phyloP scores from a whole-genome alignment of 305 asterid species.

The Rubia peregrina region DNA sequence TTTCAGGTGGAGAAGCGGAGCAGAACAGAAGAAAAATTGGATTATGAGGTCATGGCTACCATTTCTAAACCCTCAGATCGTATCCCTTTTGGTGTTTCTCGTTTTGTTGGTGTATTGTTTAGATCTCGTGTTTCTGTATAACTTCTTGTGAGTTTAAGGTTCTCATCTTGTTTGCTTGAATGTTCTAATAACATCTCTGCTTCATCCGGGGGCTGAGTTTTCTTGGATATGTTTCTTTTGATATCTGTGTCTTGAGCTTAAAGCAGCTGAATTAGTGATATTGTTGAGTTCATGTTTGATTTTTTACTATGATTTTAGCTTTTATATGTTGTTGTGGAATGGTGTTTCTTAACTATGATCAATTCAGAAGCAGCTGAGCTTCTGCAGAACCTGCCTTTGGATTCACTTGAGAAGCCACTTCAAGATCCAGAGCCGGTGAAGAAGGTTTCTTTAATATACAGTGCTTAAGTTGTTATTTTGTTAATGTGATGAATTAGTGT shows the following conservation, averaged over 20 bases:
- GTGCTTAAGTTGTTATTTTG: neutral
- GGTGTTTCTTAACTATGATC: constrained; percentile 7
- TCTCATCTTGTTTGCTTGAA: no score
- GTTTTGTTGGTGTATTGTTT: neutral
- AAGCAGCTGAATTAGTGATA: neutral
- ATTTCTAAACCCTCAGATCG: constrained; percentile 30
- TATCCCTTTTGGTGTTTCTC: constrained; percentile 20
- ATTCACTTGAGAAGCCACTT: constrained; percentile 26
- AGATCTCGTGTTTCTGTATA: neutral
- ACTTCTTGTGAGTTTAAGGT: constrained; percentile 14
- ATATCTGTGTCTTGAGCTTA: neutral
- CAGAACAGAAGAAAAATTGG: neutral
- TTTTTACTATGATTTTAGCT: neutral
- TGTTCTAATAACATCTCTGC: neutral
- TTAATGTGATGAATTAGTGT: neutral
- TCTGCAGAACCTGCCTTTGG: constrained; percentile 34
- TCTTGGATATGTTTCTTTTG: constrained; percentile 2
- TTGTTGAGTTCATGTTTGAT: neutral
- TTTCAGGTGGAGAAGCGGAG: neutral
- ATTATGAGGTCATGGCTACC: constrained; percentile 26
- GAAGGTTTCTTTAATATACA: constrained; percentile 18
- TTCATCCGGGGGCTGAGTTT: neutral
- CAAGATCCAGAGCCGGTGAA: constrained; percentile 26
- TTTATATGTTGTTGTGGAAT: neutral
- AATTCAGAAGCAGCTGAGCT: constrained; percentile 30